phyloP scores from a whole-genome alignment of 1,284 basidiomycete genomes.

The Apiotrichum laibachii region DNA sequence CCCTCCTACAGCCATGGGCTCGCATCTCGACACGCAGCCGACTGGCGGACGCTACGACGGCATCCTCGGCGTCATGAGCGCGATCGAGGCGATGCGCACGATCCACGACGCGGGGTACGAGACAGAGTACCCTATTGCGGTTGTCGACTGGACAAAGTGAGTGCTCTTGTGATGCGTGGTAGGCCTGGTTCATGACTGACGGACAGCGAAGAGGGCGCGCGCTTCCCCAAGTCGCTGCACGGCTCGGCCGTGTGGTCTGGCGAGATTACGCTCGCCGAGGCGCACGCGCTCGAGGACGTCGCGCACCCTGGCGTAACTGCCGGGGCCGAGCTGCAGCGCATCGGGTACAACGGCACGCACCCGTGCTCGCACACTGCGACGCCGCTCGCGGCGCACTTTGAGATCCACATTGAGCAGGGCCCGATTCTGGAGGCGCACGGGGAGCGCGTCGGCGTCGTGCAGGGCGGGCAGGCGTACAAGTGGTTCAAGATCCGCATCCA shows the following conservation, averaged over 20 bases:
- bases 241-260: constrained; percentile 39
- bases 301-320: constrained; percentile 11
- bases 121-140: constrained; percentile 27
- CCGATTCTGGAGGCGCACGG: constrained; percentile 29
- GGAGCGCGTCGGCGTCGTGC: constrained; percentile 25
- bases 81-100: constrained; percentile 26
- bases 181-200: not conserved
- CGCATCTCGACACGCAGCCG: constrained; percentile 40
- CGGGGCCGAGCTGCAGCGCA: constrained; percentile 23
- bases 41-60: constrained; percentile 39
- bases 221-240: constrained; percentile 35
- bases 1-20: constrained; percentile 34
- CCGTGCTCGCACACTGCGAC: constrained; percentile 16
- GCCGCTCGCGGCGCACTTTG: constrained; percentile 36
- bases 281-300: constrained; percentile 20
- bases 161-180: not conserved
- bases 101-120: constrained; percentile 15
- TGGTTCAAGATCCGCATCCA: constrained; percentile 32
- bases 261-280: constrained; percentile 13
- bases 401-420: constrained; percentile 42
- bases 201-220: constrained; percentile 30
- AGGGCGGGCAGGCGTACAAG: constrained; percentile 30
- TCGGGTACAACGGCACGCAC: constrained; percentile 25
- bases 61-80: constrained; percentile 34
- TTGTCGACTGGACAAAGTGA: constrained; percentile 30